Evolutionary conservation across 164 flowering plant species (phyloP).

Genomic region (Macadamia tetraphylla): DNA sequence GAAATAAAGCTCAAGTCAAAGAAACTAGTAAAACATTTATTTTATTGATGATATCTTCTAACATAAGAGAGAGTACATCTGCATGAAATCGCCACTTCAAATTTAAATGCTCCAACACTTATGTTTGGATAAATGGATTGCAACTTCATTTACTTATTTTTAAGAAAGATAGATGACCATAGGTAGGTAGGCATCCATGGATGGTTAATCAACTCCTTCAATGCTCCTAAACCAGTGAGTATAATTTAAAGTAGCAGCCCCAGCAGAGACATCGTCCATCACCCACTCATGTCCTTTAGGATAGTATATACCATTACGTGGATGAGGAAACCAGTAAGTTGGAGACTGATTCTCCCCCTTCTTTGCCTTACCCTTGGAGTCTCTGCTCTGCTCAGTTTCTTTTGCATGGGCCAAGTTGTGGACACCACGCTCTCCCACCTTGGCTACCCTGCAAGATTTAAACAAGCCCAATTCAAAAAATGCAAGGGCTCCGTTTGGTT

Average conservation of each 20-base stretch:
- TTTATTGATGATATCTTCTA: too few species aligned
- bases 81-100: too few species aligned
- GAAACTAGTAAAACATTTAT: too few species aligned
- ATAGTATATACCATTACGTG: constrained; percentile 57
- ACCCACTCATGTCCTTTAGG: constrained; percentile 64
- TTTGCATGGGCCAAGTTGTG: background rate
- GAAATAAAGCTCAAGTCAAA: too few species aligned
- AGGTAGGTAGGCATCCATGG: constrained; percentile 10
- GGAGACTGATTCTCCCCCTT: background rate
- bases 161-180: too few species aligned
- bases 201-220: constrained; percentile 49
- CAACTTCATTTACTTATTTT: too few species aligned
- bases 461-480: too few species aligned
- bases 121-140: too few species aligned
- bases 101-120: too few species aligned
- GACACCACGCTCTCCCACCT: background rate
- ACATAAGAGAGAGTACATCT: too few species aligned
- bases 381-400: background rate
- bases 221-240: constrained; percentile 50
- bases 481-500: too few species aligned
- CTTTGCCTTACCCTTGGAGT: too few species aligned
- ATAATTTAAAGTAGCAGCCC: constrained; percentile 34
- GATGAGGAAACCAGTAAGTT: constrained; percentile 54
- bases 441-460: constrained; percentile 16
- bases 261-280: constrained; percentile 45